These are phyloP conservation scores for Ophiostoma novo-ulmi DNA, from an alignment of 2,329 filamentous ascomycete species.

Conservation along the genomic window DNA sequence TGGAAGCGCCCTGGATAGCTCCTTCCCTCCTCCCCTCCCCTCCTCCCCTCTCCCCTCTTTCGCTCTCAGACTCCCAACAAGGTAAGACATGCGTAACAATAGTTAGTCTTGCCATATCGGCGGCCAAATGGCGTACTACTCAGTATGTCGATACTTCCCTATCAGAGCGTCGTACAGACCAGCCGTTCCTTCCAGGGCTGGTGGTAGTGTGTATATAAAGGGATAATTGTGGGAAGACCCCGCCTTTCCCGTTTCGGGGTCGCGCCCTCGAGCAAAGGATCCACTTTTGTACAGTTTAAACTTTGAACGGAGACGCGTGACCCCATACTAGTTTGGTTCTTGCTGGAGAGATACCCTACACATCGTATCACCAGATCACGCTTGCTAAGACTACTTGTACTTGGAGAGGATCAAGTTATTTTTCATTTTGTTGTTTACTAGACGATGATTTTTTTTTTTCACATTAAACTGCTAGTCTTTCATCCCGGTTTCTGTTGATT, in stretches of 20 bases:
- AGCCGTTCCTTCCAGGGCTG: not conserved
- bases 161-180: not conserved
- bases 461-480: not conserved
- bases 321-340: not conserved
- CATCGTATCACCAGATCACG: constrained; percentile 12
- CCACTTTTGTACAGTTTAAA: not conserved
- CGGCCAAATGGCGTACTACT: constrained; percentile 7
- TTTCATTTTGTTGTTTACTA: not conserved
- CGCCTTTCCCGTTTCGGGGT: constrained; percentile 10
- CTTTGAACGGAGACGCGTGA: not conserved
- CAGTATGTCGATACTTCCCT: not conserved
- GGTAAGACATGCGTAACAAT: constrained; percentile 19
- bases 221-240: constrained; percentile 5
- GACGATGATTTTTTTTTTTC: not conserved
- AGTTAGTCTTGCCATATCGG: constrained; percentile 10
- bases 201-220: not conserved
- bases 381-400: not conserved
- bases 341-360: not conserved
- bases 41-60: not conserved
- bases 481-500: not conserved
- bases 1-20: not conserved
- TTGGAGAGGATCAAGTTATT: not conserved
- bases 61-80: not conserved
- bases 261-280: not conserved
- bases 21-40: not conserved